Evolutionary conservation across 331 rosid genomes (phyloP).

Genomic region (Quercus phellos): DNA sequence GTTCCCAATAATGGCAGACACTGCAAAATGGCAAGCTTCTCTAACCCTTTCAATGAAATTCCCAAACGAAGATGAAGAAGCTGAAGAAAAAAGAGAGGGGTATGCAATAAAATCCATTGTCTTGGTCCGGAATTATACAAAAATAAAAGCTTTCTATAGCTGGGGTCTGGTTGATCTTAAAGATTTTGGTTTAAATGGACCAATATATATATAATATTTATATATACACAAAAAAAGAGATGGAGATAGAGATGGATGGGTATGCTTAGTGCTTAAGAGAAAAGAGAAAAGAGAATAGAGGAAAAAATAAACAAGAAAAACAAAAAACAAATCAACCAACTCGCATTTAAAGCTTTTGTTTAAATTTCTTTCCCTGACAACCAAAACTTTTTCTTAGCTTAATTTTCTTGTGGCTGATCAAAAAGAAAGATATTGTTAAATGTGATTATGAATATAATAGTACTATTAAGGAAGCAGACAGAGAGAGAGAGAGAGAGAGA

Average conservation of each 20-base stretch:
- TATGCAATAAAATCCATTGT: conserved; percentile 62
- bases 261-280: conserved; percentile 53
- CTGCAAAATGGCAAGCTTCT: conserved; percentile 54
- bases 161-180: conserved; percentile 22
- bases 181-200: conserved; percentile 33
- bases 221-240: background rate
- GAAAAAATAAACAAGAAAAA: background rate
- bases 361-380: too few relatives aligned
- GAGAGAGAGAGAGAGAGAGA: background rate
- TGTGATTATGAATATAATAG: background rate
- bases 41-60: conserved; percentile 59
- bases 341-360: conserved; percentile 70
- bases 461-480: background rate
- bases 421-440: background rate
- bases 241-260: background rate
- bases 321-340: conserved; percentile 68
- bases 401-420: background rate
- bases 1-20: conserved; percentile 76
- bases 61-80: conserved; percentile 47
- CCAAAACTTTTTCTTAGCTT: too few relatives aligned
- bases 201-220: background rate
- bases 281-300: conserved; percentile 34
- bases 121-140: conserved; percentile 14
- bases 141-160: conserved; percentile 17
- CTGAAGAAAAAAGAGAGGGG: conserved; percentile 55